These are phyloP conservation scores for Cyclotella cryptica DNA, from an alignment of 108 stramenopile species.

Conservation along the genomic window DNA sequence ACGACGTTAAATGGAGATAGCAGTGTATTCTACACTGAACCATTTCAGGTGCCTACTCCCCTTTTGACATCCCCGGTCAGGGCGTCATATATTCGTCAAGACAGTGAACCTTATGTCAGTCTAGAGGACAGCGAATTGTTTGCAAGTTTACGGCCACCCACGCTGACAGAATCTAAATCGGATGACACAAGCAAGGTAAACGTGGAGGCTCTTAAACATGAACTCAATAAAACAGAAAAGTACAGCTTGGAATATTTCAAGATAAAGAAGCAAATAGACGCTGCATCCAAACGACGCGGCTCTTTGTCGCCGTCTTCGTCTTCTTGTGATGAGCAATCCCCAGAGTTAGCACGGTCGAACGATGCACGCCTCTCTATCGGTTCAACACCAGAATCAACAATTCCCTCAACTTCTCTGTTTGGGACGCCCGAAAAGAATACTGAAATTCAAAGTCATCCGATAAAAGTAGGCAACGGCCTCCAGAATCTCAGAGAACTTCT, in stretches of 20 bases:
- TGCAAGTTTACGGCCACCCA: not conserved
- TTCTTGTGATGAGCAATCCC: not conserved
- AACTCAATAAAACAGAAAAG: not conserved
- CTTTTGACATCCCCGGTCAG: not conserved
- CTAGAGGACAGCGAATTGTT: not conserved
- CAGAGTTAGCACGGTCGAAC: no score
- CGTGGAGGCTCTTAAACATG: not conserved
- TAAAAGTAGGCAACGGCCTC: constrained; percentile 9
- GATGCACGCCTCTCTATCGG: not conserved
- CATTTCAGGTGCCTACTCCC: not conserved
- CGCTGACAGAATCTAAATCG: no score
- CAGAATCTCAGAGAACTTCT: constrained; percentile 14
- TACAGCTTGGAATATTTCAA: constrained; percentile 24
- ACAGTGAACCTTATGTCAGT: not conserved
- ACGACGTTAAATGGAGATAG: not conserved
- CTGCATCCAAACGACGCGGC: not conserved
- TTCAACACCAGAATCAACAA: no score
- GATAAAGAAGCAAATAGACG: constrained; percentile 2
- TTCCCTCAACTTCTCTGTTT: not conserved
- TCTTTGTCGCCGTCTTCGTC: not conserved
- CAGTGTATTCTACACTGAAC: no score
- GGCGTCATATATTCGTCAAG: not conserved
- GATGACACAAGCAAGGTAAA: not conserved
- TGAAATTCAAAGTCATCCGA: constrained; percentile 1
- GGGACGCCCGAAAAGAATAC: not conserved